These are phyloP conservation scores for Hylodesmum podocarpum DNA, from an alignment of 306 rosid genomes.

Conservation along the genomic window DNA sequence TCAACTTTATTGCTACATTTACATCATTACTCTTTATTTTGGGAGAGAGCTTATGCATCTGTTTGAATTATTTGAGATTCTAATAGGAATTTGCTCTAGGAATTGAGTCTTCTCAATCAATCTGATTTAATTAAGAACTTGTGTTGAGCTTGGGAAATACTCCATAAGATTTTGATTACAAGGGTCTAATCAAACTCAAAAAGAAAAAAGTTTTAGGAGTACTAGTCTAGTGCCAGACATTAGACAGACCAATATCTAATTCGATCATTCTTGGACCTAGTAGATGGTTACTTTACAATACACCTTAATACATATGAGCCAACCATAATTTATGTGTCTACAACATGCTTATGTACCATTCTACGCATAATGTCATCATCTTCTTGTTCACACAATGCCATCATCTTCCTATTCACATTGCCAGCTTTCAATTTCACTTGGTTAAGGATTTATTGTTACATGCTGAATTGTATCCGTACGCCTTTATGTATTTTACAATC, in stretches of 20 bases:
- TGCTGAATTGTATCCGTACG: neutral
- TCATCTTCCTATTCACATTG: conserved; percentile 27
- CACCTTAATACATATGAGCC: conserved; percentile 15
- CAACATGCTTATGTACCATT: conserved; percentile 16
- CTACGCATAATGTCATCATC: conserved; percentile 26
- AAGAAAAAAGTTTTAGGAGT: conserved; percentile 14
- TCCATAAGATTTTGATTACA: conserved; percentile 43
- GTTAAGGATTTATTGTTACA: neutral
- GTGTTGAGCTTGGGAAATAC: conserved; percentile 23
- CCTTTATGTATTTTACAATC: neutral
- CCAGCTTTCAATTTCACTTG: neutral
- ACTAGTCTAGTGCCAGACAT: conserved; percentile 30
- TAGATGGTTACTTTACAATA: conserved; percentile 18
- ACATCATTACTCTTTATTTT: conserved; percentile 56
- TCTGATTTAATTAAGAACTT: conserved; percentile 30
- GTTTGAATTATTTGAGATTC: conserved; percentile 53
- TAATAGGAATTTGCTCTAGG: conserved; percentile 28
- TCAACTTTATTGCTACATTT: conserved; percentile 64
- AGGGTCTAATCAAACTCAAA: conserved; percentile 50
- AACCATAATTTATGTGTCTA: conserved; percentile 18
- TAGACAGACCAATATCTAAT: conserved; percentile 30
- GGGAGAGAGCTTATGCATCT: conserved; percentile 57
- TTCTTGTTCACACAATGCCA: conserved; percentile 30
- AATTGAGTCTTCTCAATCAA: conserved; percentile 44
- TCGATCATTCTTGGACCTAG: conserved; percentile 35